phyloP scores from a whole-genome alignment of 768 basidiomycete species.

The Galerina marginata region DNA sequence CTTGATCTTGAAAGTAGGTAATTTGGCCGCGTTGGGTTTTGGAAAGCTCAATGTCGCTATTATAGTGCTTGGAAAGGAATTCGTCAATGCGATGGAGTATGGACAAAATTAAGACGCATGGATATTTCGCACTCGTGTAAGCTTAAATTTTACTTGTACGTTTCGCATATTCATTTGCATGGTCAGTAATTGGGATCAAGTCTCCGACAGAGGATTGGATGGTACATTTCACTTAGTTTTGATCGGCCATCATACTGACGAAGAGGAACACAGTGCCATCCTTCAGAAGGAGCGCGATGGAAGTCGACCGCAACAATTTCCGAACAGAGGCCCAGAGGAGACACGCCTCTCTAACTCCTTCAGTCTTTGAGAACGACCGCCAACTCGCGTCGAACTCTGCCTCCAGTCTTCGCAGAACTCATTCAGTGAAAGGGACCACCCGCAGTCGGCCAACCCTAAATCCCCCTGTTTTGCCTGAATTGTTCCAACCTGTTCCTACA shows the following conservation, averaged over 20 bases:
- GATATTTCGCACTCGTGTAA: conserved; percentile 55
- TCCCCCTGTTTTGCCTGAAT: conserved; percentile 10
- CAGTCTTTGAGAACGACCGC: conserved; percentile 4
- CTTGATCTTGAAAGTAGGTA: conserved; percentile 51
- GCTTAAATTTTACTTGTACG: conserved; percentile 27
- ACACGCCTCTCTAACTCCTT: conserved; percentile 14
- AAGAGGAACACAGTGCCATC: conserved; percentile 16
- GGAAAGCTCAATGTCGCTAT: neutral
- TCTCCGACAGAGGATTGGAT: conserved; percentile 33
- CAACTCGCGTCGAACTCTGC: neutral
- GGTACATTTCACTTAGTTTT: conserved; percentile 24
- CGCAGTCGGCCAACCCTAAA: neutral
- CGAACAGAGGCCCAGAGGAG: conserved; percentile 9
- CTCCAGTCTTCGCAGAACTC: neutral
- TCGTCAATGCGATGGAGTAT: conserved; percentile 50
- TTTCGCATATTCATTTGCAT: conserved; percentile 4
- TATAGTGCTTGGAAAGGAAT: conserved; percentile 63
- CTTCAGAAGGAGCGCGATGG: conserved; percentile 3
- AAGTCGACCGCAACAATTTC: neutral
- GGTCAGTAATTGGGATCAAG: conserved; percentile 46
- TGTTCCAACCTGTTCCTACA: conserved; percentile 15
- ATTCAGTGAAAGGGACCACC: neutral
- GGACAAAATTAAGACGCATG: conserved; percentile 47
- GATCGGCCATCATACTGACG: neutral
- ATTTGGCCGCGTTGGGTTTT: neutral